These are phyloP conservation scores for Cordyceps farinosa DNA, from an alignment of 2,329 filamentous ascomycete species.

Conservation along the genomic window DNA sequence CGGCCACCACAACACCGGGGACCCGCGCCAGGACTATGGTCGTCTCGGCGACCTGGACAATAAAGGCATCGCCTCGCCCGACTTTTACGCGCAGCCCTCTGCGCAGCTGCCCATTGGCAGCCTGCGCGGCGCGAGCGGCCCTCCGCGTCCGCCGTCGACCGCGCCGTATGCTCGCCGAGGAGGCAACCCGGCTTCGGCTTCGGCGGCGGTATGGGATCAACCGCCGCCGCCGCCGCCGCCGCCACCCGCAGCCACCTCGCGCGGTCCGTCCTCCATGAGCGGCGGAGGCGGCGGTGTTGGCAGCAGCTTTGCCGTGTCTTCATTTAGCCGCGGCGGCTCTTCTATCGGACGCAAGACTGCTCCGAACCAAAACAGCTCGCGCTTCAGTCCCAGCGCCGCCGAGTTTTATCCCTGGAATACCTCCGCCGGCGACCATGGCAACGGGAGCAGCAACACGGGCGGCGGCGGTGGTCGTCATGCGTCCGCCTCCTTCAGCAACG, in stretches of 20 bases:
- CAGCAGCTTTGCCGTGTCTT: conserved; percentile 18
- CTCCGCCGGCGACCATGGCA: conserved; percentile 24
- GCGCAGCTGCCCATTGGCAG: conserved; percentile 6
- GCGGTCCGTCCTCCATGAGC: neutral
- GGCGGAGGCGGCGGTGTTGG: neutral
- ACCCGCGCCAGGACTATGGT: conserved; percentile 1
- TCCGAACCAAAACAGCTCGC: conserved; percentile 7
- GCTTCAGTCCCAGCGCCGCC: conserved; percentile 32
- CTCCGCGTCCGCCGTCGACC: neutral
- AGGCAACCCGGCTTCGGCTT: neutral
- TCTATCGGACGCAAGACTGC: conserved; percentile 9
- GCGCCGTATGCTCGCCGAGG: conserved; percentile 8
- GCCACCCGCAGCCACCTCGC: neutral
- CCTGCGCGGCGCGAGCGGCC: neutral
- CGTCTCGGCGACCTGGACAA: neutral
- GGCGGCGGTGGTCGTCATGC: conserved; percentile 16
- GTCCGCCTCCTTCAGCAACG: conserved; percentile 18
- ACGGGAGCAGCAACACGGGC: neutral
- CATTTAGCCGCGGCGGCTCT: conserved; percentile 16
- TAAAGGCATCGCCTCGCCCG: conserved; percentile 1
- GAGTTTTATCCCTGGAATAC: conserved; percentile 32
- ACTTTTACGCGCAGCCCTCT: neutral
- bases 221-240: too few species aligned
- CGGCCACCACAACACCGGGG: neutral
- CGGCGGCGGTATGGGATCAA: neutral